phyloP scores from a whole-genome alignment of 2,329 filamentous ascomycete species.

The Phialemonium atrogriseum region DNA sequence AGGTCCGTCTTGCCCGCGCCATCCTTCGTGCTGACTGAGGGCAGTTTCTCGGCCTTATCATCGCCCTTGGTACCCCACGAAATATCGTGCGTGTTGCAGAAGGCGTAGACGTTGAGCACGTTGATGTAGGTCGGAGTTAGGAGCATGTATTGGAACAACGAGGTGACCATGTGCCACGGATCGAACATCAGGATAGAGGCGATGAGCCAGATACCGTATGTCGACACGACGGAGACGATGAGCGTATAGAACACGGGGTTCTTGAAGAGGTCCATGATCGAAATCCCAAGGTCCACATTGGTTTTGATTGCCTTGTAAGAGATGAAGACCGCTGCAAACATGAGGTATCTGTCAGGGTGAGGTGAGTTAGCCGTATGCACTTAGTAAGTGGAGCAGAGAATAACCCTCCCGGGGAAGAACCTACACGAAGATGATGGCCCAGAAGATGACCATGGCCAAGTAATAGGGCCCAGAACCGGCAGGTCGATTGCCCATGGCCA shows the following conservation, averaged over 20 bases:
- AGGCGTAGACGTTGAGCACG: constrained; percentile 97
- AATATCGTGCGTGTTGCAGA: constrained; percentile 97
- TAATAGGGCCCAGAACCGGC: constrained; percentile 92
- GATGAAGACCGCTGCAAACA: constrained; percentile 93
- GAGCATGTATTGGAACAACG: constrained; percentile 87
- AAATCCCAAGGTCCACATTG: constrained; percentile 63
- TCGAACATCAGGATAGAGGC: constrained; percentile 93
- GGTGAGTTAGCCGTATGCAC: no score
- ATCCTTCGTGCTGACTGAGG: constrained; percentile 81
- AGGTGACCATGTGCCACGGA: constrained; percentile 99
- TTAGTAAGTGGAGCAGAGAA: not conserved
- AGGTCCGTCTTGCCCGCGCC: constrained; percentile 89
- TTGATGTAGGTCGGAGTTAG: constrained; percentile 96
- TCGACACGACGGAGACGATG: constrained; percentile 85
- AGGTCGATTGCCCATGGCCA: constrained; percentile 89
- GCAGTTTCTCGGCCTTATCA: constrained; percentile 86
- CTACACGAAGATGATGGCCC: constrained; percentile 88
- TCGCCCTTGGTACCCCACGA: constrained; percentile 98
- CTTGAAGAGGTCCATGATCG: constrained; percentile 64
- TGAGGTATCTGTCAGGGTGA: constrained; percentile 70
- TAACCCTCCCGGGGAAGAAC: no score
- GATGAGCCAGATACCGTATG: constrained; percentile 87
- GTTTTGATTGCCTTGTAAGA: constrained; percentile 76
- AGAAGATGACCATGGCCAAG: constrained; percentile 97
- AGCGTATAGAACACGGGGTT: constrained; percentile 89